Evolutionary conservation across 1,139 yeast species (phyloP).

Genomic region (Scheffersomyces titani): DNA sequence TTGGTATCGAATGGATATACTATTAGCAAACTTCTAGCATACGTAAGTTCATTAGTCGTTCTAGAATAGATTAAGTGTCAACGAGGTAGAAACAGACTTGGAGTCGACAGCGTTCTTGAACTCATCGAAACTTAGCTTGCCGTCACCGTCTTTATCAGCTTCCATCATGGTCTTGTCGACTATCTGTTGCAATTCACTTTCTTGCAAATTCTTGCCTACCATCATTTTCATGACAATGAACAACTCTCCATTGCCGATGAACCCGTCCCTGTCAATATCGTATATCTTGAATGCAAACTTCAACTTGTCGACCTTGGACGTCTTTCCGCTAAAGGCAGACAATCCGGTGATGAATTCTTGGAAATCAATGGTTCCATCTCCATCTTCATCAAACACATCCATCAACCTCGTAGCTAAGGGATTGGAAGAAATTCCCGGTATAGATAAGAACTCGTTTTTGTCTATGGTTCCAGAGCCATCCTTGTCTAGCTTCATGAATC

Average conservation of each 20-base stretch:
- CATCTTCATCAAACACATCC: slow-evolving; percentile 93
- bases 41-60: not conserved
- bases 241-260: slow-evolving; percentile 90
- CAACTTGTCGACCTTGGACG: slow-evolving; percentile 80
- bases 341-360: slow-evolving; percentile 91
- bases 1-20: slow-evolving; percentile 1
- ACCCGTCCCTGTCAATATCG: slow-evolving; percentile 96
- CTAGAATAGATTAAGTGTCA: slow-evolving; percentile 51
- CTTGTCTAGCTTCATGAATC: slow-evolving; percentile 93
- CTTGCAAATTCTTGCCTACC: slow-evolving; percentile 92
- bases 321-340: slow-evolving; percentile 89
- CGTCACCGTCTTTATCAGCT: slow-evolving; percentile 91
- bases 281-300: slow-evolving; percentile 90
- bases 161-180: slow-evolving; percentile 96
- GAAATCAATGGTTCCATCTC: slow-evolving; percentile 92
- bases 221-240: slow-evolving; percentile 91
- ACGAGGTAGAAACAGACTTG: slow-evolving; percentile 59
- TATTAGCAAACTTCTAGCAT: not conserved
- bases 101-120: slow-evolving; percentile 75
- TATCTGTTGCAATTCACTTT: slow-evolving; percentile 87
- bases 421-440: slow-evolving; percentile 89
- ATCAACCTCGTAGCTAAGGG: slow-evolving; percentile 88
- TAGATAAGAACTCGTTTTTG: slow-evolving; percentile 82
- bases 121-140: slow-evolving; percentile 83
- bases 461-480: slow-evolving; percentile 94